Evolutionary conservation across 1,284 basidiomycete genomes (phyloP).

Genomic region (Cryptococcus sp.): DNA sequence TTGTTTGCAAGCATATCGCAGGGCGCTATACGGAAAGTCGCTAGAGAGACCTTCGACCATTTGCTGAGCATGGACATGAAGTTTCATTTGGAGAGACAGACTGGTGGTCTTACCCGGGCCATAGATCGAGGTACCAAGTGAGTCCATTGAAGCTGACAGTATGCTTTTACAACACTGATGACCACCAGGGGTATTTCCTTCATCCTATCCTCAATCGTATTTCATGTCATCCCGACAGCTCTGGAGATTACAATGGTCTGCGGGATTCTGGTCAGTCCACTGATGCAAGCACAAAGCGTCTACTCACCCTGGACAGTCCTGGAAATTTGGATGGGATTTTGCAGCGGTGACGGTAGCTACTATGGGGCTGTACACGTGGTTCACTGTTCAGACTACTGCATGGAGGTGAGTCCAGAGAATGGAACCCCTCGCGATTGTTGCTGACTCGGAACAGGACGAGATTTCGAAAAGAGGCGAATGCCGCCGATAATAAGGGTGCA

Average conservation of each 20-base stretch:
- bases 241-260: conserved; percentile 95
- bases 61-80: conserved; percentile 83
- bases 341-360: conserved; percentile 83
- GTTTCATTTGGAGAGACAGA: conserved; percentile 91
- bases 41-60: conserved; percentile 88
- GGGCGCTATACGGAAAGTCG: conserved; percentile 86
- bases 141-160: too few relatives aligned
- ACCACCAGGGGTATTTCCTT: conserved; percentile 98
- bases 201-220: conserved; percentile 86
- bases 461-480: conserved; percentile 91
- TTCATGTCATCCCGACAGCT: conserved; percentile 92
- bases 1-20: conserved; percentile 96
- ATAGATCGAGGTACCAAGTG: conserved; percentile 98
- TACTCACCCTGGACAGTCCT: conserved; percentile 57
- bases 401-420: conserved; percentile 65
- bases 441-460: conserved; percentile 59
- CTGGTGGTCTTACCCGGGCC: conserved; percentile 89
- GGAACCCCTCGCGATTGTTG: not conserved
- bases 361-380: conserved; percentile 92
- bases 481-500: conserved; percentile 93
- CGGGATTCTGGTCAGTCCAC: conserved; percentile 73
- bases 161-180: too few relatives aligned
- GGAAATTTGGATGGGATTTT: conserved; percentile 96
- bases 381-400: conserved; percentile 89
- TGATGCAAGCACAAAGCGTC: not conserved